Conservation (phyloP, 768 basidiomycete genomes). For the Mycena chlorophos region DNA sequence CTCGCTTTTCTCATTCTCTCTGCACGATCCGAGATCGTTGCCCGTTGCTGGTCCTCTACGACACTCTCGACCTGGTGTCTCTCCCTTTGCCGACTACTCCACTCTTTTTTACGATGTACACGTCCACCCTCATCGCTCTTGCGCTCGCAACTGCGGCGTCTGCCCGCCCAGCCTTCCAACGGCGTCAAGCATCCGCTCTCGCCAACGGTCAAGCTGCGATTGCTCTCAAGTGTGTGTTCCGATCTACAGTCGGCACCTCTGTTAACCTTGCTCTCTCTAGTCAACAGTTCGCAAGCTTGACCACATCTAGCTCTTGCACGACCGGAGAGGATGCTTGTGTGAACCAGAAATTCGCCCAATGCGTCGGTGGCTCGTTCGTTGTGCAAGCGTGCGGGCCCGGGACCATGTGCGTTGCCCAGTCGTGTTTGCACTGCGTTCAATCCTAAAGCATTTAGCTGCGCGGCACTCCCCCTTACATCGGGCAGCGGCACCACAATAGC, state of each 20-base stretch:
- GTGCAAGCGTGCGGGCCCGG: too few species aligned
- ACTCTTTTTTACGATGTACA: conserved; percentile 41
- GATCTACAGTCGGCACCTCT: neutral
- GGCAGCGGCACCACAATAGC: conserved; percentile 50
- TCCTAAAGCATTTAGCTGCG: conserved; percentile 36
- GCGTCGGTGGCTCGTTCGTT: too few species aligned
- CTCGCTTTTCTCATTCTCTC: too few species aligned
- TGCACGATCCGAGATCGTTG: too few species aligned
- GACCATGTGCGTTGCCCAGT: conserved; percentile 33
- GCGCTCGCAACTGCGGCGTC: conserved; percentile 32
- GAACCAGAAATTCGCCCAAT: conserved; percentile 52
- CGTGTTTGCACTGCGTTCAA: neutral
- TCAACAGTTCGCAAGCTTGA: conserved; percentile 36
- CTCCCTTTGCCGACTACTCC: too few species aligned
- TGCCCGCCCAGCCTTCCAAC: conserved; percentile 37
- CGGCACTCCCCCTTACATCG: conserved; percentile 54
- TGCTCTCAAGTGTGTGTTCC: conserved; percentile 38
- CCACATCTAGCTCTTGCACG: conserved; percentile 35
- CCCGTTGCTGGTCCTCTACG: too few species aligned
- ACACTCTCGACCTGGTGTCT: too few species aligned
- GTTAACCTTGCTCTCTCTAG: conserved; percentile 20
- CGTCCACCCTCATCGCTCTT: conserved; percentile 37
- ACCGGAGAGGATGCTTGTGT: conserved; percentile 50
- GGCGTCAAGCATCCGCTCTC: conserved; percentile 34
- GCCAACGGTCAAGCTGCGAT: conserved; percentile 45